These are phyloP conservation scores for Cladophialophora exuberans DNA, from an alignment of 2,329 filamentous ascomycete species.

Conservation along the genomic window DNA sequence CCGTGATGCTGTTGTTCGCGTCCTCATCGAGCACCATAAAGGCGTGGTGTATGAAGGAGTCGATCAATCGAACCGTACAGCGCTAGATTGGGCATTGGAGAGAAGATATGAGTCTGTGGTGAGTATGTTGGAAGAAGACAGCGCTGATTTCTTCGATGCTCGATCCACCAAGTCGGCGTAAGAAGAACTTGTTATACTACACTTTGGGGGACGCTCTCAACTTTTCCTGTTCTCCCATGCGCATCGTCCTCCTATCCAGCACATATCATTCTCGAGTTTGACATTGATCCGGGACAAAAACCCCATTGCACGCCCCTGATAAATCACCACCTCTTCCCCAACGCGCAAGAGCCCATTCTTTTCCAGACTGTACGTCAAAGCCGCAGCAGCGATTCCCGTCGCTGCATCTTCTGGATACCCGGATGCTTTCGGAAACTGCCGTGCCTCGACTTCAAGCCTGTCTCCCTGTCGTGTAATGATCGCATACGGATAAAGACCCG, in stretches of 20 bases:
- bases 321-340: not conserved
- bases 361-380: not conserved
- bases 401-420: conserved; percentile 13
- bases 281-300: conserved; percentile 5
- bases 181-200: too few relatives aligned
- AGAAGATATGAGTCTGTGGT: not conserved
- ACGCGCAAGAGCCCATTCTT: not conserved
- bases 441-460: conserved; percentile 3
- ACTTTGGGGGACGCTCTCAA: too few relatives aligned
- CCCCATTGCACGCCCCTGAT: conserved; percentile 12
- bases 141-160: not conserved
- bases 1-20: not conserved
- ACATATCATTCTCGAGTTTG: conserved; percentile 1
- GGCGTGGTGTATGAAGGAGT: not conserved
- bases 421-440: conserved; percentile 12
- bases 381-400: conserved; percentile 13
- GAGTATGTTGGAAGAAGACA: not conserved
- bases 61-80: not conserved
- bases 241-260: not conserved
- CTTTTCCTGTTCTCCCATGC: not conserved
- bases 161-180: too few relatives aligned
- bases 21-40: not conserved
- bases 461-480: not conserved
- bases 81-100: not conserved
- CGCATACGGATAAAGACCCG: conserved; percentile 14